A percentile compares a stretch with the other conserved stretches of the same genome.
phyloP scores from a whole-genome alignment of 2,329 filamentous ascomycete genomes.

The Aspergillus felis region DNA sequence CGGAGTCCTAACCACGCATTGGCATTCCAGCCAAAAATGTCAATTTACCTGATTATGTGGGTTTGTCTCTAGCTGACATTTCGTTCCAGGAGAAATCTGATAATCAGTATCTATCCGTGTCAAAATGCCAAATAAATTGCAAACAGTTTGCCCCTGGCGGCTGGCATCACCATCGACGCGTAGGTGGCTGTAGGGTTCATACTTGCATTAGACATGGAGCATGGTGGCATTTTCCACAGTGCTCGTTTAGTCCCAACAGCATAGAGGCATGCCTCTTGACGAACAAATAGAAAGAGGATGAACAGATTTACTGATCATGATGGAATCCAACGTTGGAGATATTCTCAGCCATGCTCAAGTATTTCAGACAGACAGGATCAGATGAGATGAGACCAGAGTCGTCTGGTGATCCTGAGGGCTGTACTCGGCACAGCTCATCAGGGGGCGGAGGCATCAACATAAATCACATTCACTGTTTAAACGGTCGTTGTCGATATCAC shows the following conservation, averaged over 20 bases:
- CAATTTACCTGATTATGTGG: not conserved
- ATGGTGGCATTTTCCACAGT: no score
- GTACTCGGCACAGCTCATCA: not conserved
- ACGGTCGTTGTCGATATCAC: not conserved
- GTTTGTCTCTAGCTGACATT: not conserved
- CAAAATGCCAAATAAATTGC: not conserved
- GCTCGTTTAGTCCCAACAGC: no score
- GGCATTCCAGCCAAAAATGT: not conserved
- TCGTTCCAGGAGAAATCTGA: not conserved
- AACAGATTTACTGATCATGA: no score
- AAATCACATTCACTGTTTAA: not conserved
- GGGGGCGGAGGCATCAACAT: not conserved
- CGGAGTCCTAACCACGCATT: not conserved
- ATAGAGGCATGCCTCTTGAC: not conserved
- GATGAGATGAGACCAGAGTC: not conserved
- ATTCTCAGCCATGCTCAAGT: not conserved
- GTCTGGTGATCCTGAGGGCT: not conserved
- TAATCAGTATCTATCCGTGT: not conserved
- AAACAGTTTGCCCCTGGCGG: not conserved
- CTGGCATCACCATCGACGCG: no score
- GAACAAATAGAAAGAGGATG: no score
- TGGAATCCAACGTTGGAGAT: not conserved
- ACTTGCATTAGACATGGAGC: no score
- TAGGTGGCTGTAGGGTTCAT: no score
- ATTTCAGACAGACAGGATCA: not conserved